phyloP scores from a whole-genome alignment of 139 green algal species.

The Chlorella vulgaris region DNA sequence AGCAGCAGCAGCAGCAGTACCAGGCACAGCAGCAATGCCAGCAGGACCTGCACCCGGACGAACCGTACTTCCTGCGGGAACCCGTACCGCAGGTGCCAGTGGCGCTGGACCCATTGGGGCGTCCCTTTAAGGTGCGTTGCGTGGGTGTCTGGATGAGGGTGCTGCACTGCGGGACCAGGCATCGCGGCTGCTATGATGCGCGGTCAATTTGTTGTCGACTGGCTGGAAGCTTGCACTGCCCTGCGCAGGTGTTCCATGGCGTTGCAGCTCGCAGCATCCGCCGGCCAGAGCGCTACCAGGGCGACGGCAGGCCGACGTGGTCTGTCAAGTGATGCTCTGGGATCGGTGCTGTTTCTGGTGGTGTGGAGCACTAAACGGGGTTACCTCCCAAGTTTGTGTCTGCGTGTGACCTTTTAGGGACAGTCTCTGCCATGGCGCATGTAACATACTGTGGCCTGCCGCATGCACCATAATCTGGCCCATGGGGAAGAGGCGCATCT shows the following conservation, averaged over 20 bases:
- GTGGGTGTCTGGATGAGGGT: neutral
- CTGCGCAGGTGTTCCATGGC: conserved; percentile 29
- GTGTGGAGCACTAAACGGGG: too few species aligned
- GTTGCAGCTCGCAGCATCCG: conserved; percentile 1
- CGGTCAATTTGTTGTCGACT: too few species aligned
- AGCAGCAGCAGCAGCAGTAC: neutral
- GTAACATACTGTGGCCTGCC: too few species aligned
- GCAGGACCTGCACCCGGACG: conserved; percentile 8
- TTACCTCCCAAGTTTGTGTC: too few species aligned
- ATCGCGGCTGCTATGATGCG: neutral
- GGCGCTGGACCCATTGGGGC: conserved; percentile 3
- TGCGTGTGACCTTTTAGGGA: too few species aligned
- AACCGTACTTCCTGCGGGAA: neutral
- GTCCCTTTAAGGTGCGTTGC: conserved; percentile 22
- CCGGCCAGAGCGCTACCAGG: conserved; percentile 16
- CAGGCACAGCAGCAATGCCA: neutral
- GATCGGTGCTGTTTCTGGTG: too few species aligned
- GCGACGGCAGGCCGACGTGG: conserved; percentile 16
- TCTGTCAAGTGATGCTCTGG: neutral
- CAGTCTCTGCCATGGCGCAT: too few species aligned
- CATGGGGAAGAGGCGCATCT: too few species aligned
- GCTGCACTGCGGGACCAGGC: neutral
- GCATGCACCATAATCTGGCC: too few species aligned
- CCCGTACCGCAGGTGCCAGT: conserved; percentile 7
- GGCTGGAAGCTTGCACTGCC: too few species aligned